Evolutionary conservation across 352 stramenopile genomes (phyloP).

Genomic region (Globisporangium recalcitrans): DNA sequence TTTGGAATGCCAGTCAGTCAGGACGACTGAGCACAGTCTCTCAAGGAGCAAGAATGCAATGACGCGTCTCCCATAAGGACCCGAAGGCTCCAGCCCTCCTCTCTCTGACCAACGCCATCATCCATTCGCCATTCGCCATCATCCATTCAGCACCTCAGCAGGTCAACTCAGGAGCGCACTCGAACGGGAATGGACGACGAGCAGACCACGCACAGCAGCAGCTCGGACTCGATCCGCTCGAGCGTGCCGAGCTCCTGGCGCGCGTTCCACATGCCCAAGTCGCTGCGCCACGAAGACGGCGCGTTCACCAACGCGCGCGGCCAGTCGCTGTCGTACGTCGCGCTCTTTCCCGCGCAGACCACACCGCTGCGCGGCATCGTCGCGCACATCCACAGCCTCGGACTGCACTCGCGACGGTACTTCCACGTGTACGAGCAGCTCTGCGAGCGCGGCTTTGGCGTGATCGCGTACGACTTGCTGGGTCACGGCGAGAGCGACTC

Average conservation of each 20-base stretch:
- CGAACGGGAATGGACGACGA: background rate
- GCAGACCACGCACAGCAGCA: background rate
- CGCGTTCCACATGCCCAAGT: background rate
- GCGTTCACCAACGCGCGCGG: constrained; percentile 6
- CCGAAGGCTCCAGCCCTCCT: no score
- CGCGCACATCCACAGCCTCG: constrained; percentile 18
- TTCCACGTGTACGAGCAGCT: constrained; percentile 16
- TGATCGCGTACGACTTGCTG: constrained; percentile 15
- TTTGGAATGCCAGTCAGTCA: no score
- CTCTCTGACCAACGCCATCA: background rate
- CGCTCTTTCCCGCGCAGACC: constrained; percentile 10
- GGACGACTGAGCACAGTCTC: no score
- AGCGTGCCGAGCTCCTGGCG: constrained; percentile 11
- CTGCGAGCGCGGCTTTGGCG: constrained; percentile 9
- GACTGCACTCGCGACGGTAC: constrained; percentile 12
- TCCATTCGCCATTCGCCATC: background rate
- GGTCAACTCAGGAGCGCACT: background rate
- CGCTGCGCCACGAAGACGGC: constrained; percentile 7
- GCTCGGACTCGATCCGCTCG: background rate
- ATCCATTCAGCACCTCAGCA: background rate
- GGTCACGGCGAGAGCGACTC: constrained; percentile 17
- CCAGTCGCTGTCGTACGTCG: constrained; percentile 15
- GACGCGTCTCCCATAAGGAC: no score
- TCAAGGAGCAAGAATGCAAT: no score
- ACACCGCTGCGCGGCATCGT: constrained; percentile 20